Conservation (phyloP, 495 filamentous ascomycete genomes). For the Lasiosphaeria ovina region DNA sequence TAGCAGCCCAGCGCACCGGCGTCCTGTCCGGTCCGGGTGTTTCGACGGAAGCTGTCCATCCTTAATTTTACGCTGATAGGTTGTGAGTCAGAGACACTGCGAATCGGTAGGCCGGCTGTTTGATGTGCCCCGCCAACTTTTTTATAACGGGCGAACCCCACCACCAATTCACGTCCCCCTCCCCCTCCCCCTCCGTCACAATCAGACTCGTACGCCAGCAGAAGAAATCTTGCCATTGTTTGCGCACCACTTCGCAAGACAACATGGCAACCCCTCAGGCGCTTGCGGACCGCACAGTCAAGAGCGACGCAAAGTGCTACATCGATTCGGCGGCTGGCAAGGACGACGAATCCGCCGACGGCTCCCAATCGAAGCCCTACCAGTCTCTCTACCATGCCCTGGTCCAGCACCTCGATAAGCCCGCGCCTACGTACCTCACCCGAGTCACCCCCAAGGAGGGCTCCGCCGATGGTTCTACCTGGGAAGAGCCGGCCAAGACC, state of each 20-base stretch:
- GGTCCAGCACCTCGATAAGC: constrained; percentile 63
- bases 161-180: constrained; percentile 7
- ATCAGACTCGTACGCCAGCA: constrained; percentile 10
- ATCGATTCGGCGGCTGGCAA: constrained; percentile 75
- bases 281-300: constrained; percentile 40
- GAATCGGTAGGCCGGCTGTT: constrained; percentile 1
- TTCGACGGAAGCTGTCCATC: not conserved
- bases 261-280: constrained; percentile 40
- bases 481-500: constrained; percentile 79
- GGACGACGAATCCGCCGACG: constrained; percentile 64
- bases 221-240: constrained; percentile 19
- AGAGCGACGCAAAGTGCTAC: constrained; percentile 59
- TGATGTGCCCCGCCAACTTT: constrained; percentile 31
- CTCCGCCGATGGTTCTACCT: constrained; percentile 46
- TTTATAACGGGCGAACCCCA: constrained; percentile 19
- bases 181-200: constrained; percentile 7
- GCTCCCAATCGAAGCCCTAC: constrained; percentile 71
- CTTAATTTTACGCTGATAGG: not conserved
- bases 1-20: too few relatives aligned
- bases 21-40: too few relatives aligned
- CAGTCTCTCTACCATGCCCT: constrained; percentile 77
- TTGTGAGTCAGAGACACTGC: not conserved
- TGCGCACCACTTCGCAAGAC: constrained; percentile 9
- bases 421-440: constrained; percentile 60
- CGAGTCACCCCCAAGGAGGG: constrained; percentile 68